Percentiles rank a stretch among this genome's conserved stretches.
phyloP scores from a whole-genome alignment of 805 yeast genomes.

The Starmerella vaccinii region DNA sequence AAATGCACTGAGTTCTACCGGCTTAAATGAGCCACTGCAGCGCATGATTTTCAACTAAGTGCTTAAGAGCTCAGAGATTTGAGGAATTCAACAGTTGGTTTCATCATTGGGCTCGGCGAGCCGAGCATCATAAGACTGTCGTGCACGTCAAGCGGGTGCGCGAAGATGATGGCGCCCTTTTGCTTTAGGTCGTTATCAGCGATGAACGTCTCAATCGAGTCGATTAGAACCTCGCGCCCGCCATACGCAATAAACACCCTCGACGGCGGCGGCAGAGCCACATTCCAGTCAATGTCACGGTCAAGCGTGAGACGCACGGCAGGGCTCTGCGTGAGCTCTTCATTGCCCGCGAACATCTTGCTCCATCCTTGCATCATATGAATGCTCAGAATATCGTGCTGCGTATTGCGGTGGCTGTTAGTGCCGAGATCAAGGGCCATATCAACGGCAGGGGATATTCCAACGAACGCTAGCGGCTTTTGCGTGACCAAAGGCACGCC shows the following conservation, averaged over 20 bases:
- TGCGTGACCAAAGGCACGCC: neutral
- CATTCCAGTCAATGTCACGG: neutral
- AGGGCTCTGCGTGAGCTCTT: neutral
- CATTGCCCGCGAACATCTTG: neutral
- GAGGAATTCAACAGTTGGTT: neutral
- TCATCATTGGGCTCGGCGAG: neutral
- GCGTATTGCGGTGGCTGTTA: neutral
- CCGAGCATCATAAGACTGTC: neutral
- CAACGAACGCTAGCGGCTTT: neutral
- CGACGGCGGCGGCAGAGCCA: neutral
- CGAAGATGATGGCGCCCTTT: neutral
- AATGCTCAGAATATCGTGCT: neutral
- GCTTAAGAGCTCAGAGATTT: neutral
- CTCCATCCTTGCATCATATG: neutral
- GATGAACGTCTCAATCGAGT: neutral
- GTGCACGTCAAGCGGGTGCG: neutral
- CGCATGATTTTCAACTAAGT: too few relatives aligned
- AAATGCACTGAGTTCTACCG: too few relatives aligned
- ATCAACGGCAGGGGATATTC: neutral
- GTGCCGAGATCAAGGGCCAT: neutral
- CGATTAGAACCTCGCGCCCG: neutral
- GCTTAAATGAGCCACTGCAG: too few relatives aligned
- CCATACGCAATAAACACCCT: neutral
- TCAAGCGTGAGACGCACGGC: neutral
- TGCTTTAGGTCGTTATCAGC: neutral